phyloP scores from a whole-genome alignment of 2,329 filamentous ascomycete species.

The Alternaria sp. region DNA sequence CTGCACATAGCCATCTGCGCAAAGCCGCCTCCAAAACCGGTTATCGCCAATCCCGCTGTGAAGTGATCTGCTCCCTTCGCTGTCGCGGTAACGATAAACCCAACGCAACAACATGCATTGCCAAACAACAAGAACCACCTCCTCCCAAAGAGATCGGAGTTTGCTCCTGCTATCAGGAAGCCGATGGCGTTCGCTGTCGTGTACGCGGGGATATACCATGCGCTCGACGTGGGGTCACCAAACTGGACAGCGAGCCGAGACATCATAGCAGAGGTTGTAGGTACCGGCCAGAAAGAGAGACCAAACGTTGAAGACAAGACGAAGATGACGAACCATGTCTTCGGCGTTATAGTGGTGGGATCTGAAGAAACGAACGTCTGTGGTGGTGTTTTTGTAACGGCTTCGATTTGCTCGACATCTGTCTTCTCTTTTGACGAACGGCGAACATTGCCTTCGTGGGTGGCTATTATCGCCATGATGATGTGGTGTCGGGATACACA shows the following conservation, averaged over 20 bases:
- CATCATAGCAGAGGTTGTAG: slow-evolving; percentile 38
- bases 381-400: not conserved
- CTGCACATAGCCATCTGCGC: slow-evolving; percentile 58
- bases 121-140: slow-evolving; percentile 58
- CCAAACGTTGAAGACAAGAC: slow-evolving; percentile 40
- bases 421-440: not conserved
- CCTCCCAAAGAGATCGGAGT: slow-evolving; percentile 61
- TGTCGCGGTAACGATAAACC: slow-evolving; percentile 41
- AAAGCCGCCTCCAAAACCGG: slow-evolving; percentile 58
- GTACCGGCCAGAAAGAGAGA: slow-evolving; percentile 42
- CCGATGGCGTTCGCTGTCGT: slow-evolving; percentile 36
- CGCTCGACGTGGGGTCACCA: slow-evolving; percentile 13
- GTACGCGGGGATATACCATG: slow-evolving; percentile 37
- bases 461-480: no score
- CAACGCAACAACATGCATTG: slow-evolving; percentile 53
- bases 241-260: slow-evolving; percentile 25
- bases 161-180: slow-evolving; percentile 47
- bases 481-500: no score
- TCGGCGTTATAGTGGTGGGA: slow-evolving; percentile 30
- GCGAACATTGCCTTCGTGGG: no score
- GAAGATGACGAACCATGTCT: slow-evolving; percentile 42
- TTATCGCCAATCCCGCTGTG: slow-evolving; percentile 55
- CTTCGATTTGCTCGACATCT: not conserved
- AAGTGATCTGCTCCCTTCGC: slow-evolving; percentile 50
- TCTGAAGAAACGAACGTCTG: slow-evolving; percentile 14